Evolutionary conservation across 2,329 filamentous ascomycete genomes (phyloP).

Genomic region (Stachybotrys echinatus): DNA sequence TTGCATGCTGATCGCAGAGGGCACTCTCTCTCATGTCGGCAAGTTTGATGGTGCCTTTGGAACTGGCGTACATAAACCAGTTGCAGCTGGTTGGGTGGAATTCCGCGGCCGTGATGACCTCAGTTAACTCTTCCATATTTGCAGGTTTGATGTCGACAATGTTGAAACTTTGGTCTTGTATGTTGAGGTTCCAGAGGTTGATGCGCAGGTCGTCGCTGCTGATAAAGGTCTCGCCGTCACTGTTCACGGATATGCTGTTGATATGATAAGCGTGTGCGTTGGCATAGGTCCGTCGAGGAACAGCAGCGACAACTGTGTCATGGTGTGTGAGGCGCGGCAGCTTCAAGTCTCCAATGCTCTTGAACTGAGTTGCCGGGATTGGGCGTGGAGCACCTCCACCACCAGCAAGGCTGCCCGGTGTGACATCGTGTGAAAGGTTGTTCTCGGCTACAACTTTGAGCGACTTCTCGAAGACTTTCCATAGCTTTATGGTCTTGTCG

Average conservation of each 20-base stretch:
- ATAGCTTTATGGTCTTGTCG: conserved; percentile 99
- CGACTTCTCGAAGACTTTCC: conserved; percentile 99
- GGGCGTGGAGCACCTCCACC: conserved; percentile 74
- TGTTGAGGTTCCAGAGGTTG: conserved; percentile 98
- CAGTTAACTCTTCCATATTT: conserved; percentile 99
- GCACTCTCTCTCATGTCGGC: conserved; percentile 98
- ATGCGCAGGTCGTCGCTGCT: conserved; percentile 96
- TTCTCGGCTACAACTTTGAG: conserved; percentile 98
- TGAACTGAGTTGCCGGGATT: conserved; percentile 67
- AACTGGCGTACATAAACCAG: conserved; percentile 99
- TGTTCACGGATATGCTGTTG: conserved; percentile 99
- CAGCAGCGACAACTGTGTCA: conserved; percentile 94
- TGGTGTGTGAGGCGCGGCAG: conserved; percentile 95
- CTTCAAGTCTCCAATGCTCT: conserved; percentile 77
- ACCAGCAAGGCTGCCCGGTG: conserved; percentile 65
- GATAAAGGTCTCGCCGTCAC: conserved; percentile 98
- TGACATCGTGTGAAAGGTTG: conserved; percentile 92
- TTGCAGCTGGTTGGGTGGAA: conserved; percentile 98
- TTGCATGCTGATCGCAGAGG: conserved; percentile 90
- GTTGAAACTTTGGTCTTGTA: conserved; percentile 99
- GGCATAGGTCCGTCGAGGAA: conserved; percentile 92
- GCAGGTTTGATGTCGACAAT: conserved; percentile 99
- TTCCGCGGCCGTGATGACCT: conserved; percentile 97
- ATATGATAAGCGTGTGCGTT: conserved; percentile 99
- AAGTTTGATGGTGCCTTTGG: conserved; percentile 97